phyloP scores from a whole-genome alignment of 2,329 filamentous ascomycete species.

The Fusarium metavorans region DNA sequence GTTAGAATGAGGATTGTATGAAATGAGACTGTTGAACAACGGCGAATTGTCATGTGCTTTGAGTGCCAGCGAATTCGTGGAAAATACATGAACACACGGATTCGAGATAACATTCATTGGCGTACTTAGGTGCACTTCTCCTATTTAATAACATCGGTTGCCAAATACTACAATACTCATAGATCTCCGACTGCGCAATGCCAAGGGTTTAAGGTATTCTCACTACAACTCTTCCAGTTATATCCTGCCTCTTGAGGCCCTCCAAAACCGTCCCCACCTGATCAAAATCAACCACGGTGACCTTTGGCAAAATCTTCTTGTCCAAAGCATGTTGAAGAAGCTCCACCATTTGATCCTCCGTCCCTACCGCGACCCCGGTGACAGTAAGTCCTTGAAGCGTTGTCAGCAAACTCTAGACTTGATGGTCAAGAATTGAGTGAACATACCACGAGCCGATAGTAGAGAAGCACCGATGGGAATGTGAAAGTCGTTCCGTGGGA shows the following conservation, averaged over 20 bases:
- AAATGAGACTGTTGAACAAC: neutral
- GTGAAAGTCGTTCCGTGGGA: slow-evolving; percentile 44
- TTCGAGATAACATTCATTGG: neutral
- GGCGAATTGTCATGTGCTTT: neutral
- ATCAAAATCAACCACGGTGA: slow-evolving; percentile 18
- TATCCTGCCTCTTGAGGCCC: slow-evolving; percentile 6
- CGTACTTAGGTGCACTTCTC: neutral
- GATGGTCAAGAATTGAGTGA: fast-evolving
- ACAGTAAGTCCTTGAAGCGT: slow-evolving; percentile 29
- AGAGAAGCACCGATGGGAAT: slow-evolving; percentile 42
- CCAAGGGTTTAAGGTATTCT: slow-evolving; percentile 4
- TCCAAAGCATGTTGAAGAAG: slow-evolving; percentile 13
- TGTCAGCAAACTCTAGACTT: neutral
- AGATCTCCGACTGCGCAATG: neutral
- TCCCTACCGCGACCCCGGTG: slow-evolving; percentile 29
- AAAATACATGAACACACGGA: neutral
- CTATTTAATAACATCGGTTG: neutral
- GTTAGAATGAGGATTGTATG: neutral
- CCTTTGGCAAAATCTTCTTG: slow-evolving; percentile 10
- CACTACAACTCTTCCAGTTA: slow-evolving; percentile 34
- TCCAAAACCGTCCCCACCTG: slow-evolving; percentile 14
- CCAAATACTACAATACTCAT: neutral
- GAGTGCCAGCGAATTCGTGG: neutral
- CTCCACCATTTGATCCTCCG: slow-evolving; percentile 32
- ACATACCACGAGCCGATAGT: slow-evolving; percentile 38